Evolutionary conservation across 257 asterid species (phyloP).

Genomic region (Przewalskia tangutica): DNA sequence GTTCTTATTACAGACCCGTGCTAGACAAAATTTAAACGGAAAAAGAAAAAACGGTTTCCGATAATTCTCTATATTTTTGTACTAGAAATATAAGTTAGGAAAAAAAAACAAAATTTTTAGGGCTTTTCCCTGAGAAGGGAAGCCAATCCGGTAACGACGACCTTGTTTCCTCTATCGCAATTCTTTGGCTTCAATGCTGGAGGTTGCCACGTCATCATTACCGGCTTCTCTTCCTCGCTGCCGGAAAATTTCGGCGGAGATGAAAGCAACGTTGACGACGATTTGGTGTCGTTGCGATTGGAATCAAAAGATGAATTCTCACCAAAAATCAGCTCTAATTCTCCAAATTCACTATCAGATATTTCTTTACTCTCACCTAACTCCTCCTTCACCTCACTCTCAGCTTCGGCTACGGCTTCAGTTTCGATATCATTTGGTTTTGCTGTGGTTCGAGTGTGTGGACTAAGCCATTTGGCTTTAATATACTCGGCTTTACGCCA

Average conservation of each 20-base stretch:
- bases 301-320: constrained; percentile 11
- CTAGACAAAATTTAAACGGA: constrained; percentile 4
- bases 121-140: constrained; percentile 71
- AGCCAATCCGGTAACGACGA: constrained; percentile 75
- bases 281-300: too few relatives aligned
- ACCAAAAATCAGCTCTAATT: constrained; percentile 56
- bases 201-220: constrained; percentile 54
- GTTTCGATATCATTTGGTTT: background rate
- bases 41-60: constrained; percentile 2
- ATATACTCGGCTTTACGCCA: constrained; percentile 87
- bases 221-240: constrained; percentile 20
- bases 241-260: constrained; percentile 13
- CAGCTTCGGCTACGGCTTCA: background rate
- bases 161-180: constrained; percentile 34
- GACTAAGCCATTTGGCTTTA: constrained; percentile 76
- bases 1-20: constrained; percentile 24
- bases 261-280: background rate
- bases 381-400: constrained; percentile 8
- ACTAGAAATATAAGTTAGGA: constrained; percentile 15
- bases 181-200: constrained; percentile 50
- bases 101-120: constrained; percentile 22
- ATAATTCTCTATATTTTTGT: constrained; percentile 13
- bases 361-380: constrained; percentile 8
- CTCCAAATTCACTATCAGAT: constrained; percentile 42
- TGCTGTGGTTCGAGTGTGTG: constrained; percentile 32